Conservation (phyloP, 768 basidiomycete genomes). For the Leccinum obscurum region DNA sequence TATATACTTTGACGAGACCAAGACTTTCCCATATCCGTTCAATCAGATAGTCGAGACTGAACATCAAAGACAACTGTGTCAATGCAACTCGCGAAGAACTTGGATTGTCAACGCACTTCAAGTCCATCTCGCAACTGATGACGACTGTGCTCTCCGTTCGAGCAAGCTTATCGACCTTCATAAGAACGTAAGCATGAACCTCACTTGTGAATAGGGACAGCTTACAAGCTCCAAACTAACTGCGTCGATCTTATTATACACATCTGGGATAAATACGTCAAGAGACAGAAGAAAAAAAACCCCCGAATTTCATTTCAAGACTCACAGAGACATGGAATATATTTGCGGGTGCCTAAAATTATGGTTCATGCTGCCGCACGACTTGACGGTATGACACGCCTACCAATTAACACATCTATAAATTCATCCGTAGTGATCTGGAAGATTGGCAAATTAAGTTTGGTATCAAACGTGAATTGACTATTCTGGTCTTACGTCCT, state of each 20-base stretch:
- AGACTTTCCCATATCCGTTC: constrained; percentile 80
- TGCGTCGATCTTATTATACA: constrained; percentile 96
- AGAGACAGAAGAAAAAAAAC: not conserved
- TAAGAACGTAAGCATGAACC: constrained; percentile 2
- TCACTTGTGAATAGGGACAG: not conserved
- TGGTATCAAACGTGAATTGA: constrained; percentile 8
- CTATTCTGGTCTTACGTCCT: constrained; percentile 63
- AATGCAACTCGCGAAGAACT: not conserved
- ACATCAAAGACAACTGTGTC: constrained; percentile 6
- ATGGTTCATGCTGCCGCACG: not conserved
- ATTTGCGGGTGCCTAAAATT: constrained; percentile 83
- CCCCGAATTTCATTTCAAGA: constrained; percentile 6
- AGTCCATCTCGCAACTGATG: constrained; percentile 92
- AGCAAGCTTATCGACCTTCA: constrained; percentile 72
- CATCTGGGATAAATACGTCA: constrained; percentile 50
- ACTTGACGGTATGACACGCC: constrained; percentile 6
- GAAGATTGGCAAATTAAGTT: not conserved
- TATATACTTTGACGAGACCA: constrained; percentile 88
- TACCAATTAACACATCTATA: constrained; percentile 96
- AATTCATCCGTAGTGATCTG: constrained; percentile 96
- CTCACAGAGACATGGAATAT: constrained; percentile 89
- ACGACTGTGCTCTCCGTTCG: constrained; percentile 84
- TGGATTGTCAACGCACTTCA: constrained; percentile 59
- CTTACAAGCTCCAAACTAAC: constrained; percentile 70
- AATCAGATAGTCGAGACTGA: constrained; percentile 69